Percentiles rank a stretch among this genome's conserved stretches.
phyloP scores from a whole-genome alignment of 2,329 filamentous ascomycete species.

The Ophiocordyceps robertsii region DNA sequence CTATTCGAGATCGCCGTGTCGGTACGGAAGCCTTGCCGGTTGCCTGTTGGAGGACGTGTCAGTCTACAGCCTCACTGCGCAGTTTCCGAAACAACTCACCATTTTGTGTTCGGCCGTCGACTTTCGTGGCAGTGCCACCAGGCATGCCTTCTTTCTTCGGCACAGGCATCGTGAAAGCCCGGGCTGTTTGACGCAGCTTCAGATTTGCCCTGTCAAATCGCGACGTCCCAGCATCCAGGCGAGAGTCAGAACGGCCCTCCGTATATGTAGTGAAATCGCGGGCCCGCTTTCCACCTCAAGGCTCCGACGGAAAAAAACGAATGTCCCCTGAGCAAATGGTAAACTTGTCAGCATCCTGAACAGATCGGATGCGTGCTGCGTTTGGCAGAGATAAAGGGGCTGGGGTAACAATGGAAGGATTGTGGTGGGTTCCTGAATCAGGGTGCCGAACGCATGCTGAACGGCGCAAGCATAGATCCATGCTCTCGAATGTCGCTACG shows the following conservation, averaged over 20 bases:
- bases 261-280: not conserved
- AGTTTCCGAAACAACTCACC: slow-evolving; percentile 11
- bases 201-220: slow-evolving; percentile 10
- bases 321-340: not conserved
- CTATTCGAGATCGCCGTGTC: slow-evolving; percentile 77
- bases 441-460: not conserved
- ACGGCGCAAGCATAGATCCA: not conserved
- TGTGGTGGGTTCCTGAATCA: not conserved
- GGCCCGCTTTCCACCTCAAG: not conserved
- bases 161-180: slow-evolving; percentile 19
- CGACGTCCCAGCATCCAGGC: slow-evolving; percentile 12
- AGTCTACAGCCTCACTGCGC: not conserved
- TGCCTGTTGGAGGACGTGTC: slow-evolving; percentile 35
- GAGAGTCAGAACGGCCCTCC: slow-evolving; percentile 2
- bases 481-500: slow-evolving; percentile 1
- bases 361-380: not conserved
- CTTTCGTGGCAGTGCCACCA: slow-evolving; percentile 16
- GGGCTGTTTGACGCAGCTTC: slow-evolving; percentile 9
- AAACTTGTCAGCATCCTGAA: not conserved
- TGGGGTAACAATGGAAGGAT: not conserved
- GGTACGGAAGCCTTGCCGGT: slow-evolving; percentile 61
- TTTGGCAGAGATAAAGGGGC: not conserved
- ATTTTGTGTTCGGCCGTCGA: slow-evolving; percentile 19
- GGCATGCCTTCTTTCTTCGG: slow-evolving; percentile 24
- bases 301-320: not conserved